Base-by-base conservation (phyloP, 106 monocot genomes). In the Platanthera guangdongensis region DNA sequence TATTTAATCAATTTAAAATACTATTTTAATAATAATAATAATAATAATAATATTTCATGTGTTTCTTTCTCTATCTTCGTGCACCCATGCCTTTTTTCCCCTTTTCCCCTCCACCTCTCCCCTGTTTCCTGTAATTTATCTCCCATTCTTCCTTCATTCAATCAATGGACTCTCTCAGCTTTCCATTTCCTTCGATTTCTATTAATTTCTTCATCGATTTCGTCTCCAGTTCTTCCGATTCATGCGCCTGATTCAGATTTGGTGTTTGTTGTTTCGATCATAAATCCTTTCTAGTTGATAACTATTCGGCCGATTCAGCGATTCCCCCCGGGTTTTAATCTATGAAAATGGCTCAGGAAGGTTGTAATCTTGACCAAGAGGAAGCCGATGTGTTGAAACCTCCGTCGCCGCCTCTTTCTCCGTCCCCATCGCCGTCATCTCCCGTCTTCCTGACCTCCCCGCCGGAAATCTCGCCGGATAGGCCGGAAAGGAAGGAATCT, bases 261-360 rank as follows among this genome's bases (percentile, higher is more conserved):
- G 8, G 12, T 54, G 14, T 3, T 62, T 62, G 9, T 62, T 21
- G 14, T 55, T 55, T 15, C 16, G 15, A 14, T 55, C 0, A 9
- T 14, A 55, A 55, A 12, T 55, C 4, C 4, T 9, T 55, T 55
- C 16, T 39, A 39, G 39, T 39, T 16, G 14, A 5, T n/a, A n/a
- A 57, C 3, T 15, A n/a, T 5, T 57, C 16, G 5, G 16, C 18
- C 12, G 12, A 25, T 65, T 30, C 64, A 0, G 11, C 8, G 28
- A 30, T 65, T 65, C 25, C 30, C 25, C 7, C 21, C 28, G 10
- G 15, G 11, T 11, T 30, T 68, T 39, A 68, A 39, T 68, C 4
- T 4, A 39, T 6, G 13, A 70, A 63, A 63, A 68, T 72, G 72
- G 72, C 72, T 72, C 72, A 19, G 72, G 72, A 72, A 72, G 9